Evolutionary conservation across 495 filamentous ascomycete genomes (phyloP).

Genomic region (Penicillium samsonianum): DNA sequence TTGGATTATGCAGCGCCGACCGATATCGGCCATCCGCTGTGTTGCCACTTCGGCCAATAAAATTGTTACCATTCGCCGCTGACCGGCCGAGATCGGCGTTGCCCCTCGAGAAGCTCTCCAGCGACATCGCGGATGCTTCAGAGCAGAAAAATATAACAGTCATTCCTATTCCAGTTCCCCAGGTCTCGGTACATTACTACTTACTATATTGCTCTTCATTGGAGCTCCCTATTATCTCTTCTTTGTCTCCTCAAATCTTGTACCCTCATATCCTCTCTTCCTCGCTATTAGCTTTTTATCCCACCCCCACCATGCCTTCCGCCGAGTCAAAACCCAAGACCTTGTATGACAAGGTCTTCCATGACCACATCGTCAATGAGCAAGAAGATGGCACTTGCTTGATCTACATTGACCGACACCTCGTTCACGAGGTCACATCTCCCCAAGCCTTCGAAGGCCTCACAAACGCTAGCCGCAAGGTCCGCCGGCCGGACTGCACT

Average conservation of each 20-base stretch:
- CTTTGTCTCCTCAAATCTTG: not conserved
- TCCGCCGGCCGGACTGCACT: conserved; percentile 94
- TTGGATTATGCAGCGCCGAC: not conserved
- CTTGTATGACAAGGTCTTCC: conserved; percentile 97
- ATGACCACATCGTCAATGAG: conserved; percentile 90
- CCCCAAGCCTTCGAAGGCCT: conserved; percentile 98
- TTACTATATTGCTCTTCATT: conserved; percentile 14
- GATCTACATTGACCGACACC: conserved; percentile 93
- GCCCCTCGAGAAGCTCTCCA: conserved; percentile 39
- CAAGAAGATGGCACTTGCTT: conserved; percentile 89
- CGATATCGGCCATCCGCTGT: conserved; percentile 23
- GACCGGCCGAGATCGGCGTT: conserved; percentile 47
- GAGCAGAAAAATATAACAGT: conserved; percentile 33
- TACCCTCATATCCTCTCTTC: conserved; percentile 6
- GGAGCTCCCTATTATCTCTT: not conserved
- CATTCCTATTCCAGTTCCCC: conserved; percentile 19
- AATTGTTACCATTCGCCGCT: conserved; percentile 32
- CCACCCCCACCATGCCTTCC: conserved; percentile 67
- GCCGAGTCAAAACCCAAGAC: conserved; percentile 77
- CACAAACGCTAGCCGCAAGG: conserved; percentile 78
- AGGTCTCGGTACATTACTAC: conserved; percentile 14
- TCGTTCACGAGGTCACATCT: conserved; percentile 97
- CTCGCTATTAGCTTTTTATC: not conserved
- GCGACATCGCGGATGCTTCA: conserved; percentile 45
- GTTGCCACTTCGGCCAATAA: conserved; percentile 33